Evolutionary conservation across 805 yeast genomes (phyloP), one percentile per base, ranked within the genome.

Genomic region (Saccharomyces eubayanus): DNA sequence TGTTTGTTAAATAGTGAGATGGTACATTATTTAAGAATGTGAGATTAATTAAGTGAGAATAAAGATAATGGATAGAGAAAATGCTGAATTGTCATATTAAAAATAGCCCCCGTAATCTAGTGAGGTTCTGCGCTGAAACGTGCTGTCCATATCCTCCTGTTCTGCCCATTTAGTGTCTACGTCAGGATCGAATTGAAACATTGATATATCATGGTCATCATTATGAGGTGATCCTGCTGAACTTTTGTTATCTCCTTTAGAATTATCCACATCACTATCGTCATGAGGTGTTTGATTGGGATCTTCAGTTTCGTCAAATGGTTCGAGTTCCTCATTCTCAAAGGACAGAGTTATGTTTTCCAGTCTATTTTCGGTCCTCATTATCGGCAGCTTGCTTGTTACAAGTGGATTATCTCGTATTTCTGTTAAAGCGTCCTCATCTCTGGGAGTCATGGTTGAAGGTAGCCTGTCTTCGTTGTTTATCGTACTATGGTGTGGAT

Each of bases 371-470:
- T 68, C 63, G 55, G 59, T 63, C 63, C 72, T 57, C 71, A 70
- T 57, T 59, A 71, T 50, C 55, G 74, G 69, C 69, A 70, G 55
- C 71, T 75, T 60, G 67, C 72, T 52, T 68, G 66, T 76, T 75
- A 77, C 55, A 59, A 57, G 16, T 69, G 62, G 50, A 36, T 36
- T 21, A n/a, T 21, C 49, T 48, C 9, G 28, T 8, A 10, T 47
- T 8, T 27, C 27, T 16, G 24, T 28, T 45, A 11, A 24, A 12
- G 14, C 62, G 31, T 70, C 74, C 52, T 72, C 72, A 51, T 67
- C 73, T 6, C 69, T 63, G 20, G 27, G 14, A 10, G 30, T 47
- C 29, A 28, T 28, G 6, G 16, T 24, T 12, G 52, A 43, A 20
- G 49, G 53, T 47, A 61, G 62, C 31, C 56, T 50, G 4, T 53